Percentiles rank a stretch among this genome's conserved stretches.
Evolutionary conservation across 306 rosid genomes (phyloP).

Genomic region (Cucumis hystrix): DNA sequence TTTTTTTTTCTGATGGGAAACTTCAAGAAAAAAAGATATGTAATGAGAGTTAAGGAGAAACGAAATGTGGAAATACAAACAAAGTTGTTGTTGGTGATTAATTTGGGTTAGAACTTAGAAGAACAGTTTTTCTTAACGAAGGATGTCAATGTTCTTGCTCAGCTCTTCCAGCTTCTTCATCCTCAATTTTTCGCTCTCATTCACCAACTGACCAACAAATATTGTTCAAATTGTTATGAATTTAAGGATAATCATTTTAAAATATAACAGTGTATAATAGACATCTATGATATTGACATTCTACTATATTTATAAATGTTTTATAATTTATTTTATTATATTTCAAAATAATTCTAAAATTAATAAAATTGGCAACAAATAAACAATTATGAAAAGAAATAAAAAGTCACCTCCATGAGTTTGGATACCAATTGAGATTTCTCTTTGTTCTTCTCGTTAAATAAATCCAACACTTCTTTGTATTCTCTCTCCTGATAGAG

Average conservation of each 20-base stretch:
- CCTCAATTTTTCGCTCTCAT: slow-evolving; percentile 46
- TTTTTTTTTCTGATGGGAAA: neutral
- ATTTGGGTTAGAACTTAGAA: slow-evolving; percentile 5
- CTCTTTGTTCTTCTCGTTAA: slow-evolving; percentile 70
- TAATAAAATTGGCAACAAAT: no score
- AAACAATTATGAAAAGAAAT: neutral
- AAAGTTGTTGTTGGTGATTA: slow-evolving; percentile 5
- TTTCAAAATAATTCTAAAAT: no score
- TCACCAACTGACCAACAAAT: slow-evolving; percentile 21
- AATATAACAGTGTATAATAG: no score
- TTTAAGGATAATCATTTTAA: no score
- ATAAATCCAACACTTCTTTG: slow-evolving; percentile 54
- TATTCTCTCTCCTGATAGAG: slow-evolving; percentile 65
- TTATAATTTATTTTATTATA: no score
- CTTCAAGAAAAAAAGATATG: neutral
- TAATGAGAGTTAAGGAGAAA: neutral
- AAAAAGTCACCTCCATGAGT: slow-evolving; percentile 54
- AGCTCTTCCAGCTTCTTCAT: slow-evolving; percentile 93
- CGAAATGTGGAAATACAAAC: slow-evolving; percentile 9
- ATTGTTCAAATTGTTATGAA: neutral
- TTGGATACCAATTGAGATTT: slow-evolving; percentile 51
- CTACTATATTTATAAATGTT: no score
- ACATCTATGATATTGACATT: no score
- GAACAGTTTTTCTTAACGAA: slow-evolving; percentile 18
- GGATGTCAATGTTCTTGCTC: slow-evolving; percentile 57